A percentile compares a stretch with the other conserved stretches of the same genome.
phyloP scores from a whole-genome alignment of 768 basidiomycete species.

The Myochromella boudieri region DNA sequence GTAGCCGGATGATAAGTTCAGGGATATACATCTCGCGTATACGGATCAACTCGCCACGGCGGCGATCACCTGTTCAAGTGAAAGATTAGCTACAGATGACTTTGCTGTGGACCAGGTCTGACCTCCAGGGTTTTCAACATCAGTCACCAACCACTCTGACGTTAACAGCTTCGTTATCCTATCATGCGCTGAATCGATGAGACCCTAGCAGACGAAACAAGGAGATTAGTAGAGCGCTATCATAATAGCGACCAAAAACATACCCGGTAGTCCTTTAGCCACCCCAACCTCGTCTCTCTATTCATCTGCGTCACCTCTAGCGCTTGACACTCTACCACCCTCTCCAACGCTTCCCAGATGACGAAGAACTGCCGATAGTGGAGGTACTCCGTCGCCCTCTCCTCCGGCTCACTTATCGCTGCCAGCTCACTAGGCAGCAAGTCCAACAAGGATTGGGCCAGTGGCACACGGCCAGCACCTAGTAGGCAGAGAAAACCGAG shows the following conservation, averaged over 20 bases:
- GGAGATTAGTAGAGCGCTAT: not conserved
- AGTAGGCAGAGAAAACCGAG: not conserved
- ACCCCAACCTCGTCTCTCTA: constrained; percentile 55
- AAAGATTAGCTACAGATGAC: not conserved
- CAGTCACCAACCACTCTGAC: constrained; percentile 72
- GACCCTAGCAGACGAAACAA: constrained; percentile 32
- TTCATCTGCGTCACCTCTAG: constrained; percentile 56
- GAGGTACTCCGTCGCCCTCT: constrained; percentile 69
- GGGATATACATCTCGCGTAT: constrained; percentile 89
- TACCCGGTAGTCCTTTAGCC: constrained; percentile 69
- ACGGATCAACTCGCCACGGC: constrained; percentile 68
- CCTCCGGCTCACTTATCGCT: constrained; percentile 64
- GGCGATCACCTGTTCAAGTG: constrained; percentile 42
- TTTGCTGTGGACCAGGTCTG: constrained; percentile 14
- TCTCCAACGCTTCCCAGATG: constrained; percentile 66
- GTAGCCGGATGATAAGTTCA: constrained; percentile 84
- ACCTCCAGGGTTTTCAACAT: constrained; percentile 45
- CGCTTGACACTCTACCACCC: constrained; percentile 60
- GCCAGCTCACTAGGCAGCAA: constrained; percentile 66
- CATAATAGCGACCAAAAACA: constrained; percentile 13
- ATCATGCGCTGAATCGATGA: constrained; percentile 65
- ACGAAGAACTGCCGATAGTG: constrained; percentile 81
- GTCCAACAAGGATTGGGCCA: constrained; percentile 59
- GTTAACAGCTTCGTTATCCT: constrained; percentile 71
- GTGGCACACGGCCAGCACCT: constrained; percentile 75